These are phyloP conservation scores for Pseudopithomyces maydicus DNA, from an alignment of 2,329 filamentous ascomycete genomes.

Conservation along the genomic window DNA sequence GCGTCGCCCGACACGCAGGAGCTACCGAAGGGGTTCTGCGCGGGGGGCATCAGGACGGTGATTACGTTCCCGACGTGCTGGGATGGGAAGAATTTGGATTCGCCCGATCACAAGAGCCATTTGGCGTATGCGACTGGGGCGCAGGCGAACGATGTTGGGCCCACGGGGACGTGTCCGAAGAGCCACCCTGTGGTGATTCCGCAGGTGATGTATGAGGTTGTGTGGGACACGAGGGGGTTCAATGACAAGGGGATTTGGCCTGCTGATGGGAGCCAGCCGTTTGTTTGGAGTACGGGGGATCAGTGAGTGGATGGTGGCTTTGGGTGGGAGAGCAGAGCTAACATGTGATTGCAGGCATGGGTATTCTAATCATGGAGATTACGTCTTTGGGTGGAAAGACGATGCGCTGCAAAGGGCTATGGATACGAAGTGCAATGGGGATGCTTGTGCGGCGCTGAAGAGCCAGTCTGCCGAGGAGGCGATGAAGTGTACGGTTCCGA, in stretches of 20 bases:
- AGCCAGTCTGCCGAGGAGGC: conserved; percentile 27
- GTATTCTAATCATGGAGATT: conserved; percentile 34
- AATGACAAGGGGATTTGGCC: conserved; percentile 25
- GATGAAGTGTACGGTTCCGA: conserved; percentile 29
- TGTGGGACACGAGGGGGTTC: conserved; percentile 32
- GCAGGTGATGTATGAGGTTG: conserved; percentile 39
- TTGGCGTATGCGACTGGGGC: conserved; percentile 56
- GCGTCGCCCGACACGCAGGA: conserved; percentile 23
- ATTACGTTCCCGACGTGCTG: conserved; percentile 77
- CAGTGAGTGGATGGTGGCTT: conserved; percentile 19
- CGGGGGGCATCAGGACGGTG: conserved; percentile 63
- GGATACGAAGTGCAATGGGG: conserved; percentile 29
- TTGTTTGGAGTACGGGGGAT: conserved; percentile 35
- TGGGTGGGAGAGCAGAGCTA: neutral
- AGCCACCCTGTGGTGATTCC: conserved; percentile 34
- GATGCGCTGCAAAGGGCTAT: conserved; percentile 36
- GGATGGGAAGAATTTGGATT: conserved; percentile 63
- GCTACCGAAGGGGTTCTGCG: conserved; percentile 51
- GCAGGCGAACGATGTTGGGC: conserved; percentile 27
- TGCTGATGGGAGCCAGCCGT: conserved; percentile 27
- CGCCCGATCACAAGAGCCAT: conserved; percentile 66
- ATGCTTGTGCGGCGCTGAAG: conserved; percentile 26
- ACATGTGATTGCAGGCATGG: conserved; percentile 18
- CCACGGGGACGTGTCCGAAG: conserved; percentile 29
- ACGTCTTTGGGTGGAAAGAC: conserved; percentile 39